Evolutionary conservation across 306 rosid genomes (phyloP).

Genomic region (Cucurbita ficifolia): DNA sequence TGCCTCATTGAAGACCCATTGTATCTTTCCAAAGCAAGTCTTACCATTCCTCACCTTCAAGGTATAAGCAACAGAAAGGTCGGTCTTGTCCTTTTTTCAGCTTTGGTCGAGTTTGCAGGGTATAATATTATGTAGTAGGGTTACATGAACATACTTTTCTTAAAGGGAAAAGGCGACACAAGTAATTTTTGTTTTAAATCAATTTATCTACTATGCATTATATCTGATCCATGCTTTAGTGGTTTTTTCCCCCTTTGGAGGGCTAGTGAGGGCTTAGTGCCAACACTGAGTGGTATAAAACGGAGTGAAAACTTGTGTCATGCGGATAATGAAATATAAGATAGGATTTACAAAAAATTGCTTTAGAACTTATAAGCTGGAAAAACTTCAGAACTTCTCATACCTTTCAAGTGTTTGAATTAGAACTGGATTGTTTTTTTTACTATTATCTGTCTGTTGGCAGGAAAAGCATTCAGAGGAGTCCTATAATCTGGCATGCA

Average conservation of each 20-base stretch:
- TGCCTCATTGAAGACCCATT: background rate
- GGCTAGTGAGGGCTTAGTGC: background rate
- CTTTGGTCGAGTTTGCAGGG: background rate
- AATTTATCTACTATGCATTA: background rate
- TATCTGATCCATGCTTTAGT: background rate
- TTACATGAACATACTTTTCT: background rate
- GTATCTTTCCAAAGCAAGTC: background rate
- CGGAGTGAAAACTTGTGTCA: background rate
- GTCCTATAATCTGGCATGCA: constrained; percentile 93
- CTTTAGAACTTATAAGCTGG: background rate
- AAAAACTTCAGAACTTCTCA: background rate
- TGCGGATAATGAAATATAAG: background rate
- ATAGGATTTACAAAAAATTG: background rate
- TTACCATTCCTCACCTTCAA: background rate
- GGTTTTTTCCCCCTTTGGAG: background rate
- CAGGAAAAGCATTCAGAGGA: constrained; percentile 99
- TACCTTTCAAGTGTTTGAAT: background rate
- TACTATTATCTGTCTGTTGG: constrained; percentile 9
- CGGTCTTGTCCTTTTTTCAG: background rate
- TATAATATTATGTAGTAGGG: background rate
- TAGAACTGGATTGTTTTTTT: background rate
- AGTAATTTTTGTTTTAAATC: background rate
- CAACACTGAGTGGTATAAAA: background rate
- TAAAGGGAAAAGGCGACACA: background rate
- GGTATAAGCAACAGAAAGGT: background rate